Percentiles rank a stretch among this genome's conserved stretches.
Evolutionary conservation across 1,284 basidiomycete species (phyloP).

Genomic region (Lentinus polychrous): DNA sequence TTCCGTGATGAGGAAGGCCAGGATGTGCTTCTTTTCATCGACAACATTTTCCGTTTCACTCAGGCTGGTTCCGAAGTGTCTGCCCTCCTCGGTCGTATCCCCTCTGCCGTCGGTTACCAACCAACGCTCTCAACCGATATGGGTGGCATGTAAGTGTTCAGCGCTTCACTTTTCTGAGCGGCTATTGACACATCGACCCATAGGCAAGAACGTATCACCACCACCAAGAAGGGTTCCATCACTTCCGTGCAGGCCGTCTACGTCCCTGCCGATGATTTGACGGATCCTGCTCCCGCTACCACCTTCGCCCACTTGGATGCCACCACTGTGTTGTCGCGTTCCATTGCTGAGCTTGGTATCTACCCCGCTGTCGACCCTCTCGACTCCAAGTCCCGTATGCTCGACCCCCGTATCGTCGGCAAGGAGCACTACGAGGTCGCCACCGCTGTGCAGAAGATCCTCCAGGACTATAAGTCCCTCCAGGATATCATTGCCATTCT

Average conservation of each 20-base stretch:
- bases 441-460: slow-evolving; percentile 94
- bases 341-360: slow-evolving; percentile 99
- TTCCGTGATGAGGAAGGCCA: slow-evolving; percentile 99
- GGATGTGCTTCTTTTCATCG: slow-evolving; percentile 99
- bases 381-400: slow-evolving; percentile 99
- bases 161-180: no score
- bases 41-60: slow-evolving; percentile 99
- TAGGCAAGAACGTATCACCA: slow-evolving; percentile 97
- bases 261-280: slow-evolving; percentile 99
- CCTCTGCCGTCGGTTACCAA: slow-evolving; percentile 99
- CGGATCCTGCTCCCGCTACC: slow-evolving; percentile 97
- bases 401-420: slow-evolving; percentile 95
- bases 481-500: slow-evolving; percentile 96
- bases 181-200: slow-evolving; percentile 1
- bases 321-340: slow-evolving; percentile 97
- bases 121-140: slow-evolving; percentile 99
- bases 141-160: slow-evolving; percentile 87
- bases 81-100: slow-evolving; percentile 98
- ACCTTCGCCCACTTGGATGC: slow-evolving; percentile 99
- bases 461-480: slow-evolving; percentile 99
- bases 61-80: slow-evolving; percentile 99
- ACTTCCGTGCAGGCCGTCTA: slow-evolving; percentile 99
- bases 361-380: slow-evolving; percentile 99
- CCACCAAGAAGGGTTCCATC: slow-evolving; percentile 99
- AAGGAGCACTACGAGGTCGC: slow-evolving; percentile 94